Evolutionary conservation across 768 basidiomycete species (phyloP).

Genomic region (Naganishia onofrii): DNA sequence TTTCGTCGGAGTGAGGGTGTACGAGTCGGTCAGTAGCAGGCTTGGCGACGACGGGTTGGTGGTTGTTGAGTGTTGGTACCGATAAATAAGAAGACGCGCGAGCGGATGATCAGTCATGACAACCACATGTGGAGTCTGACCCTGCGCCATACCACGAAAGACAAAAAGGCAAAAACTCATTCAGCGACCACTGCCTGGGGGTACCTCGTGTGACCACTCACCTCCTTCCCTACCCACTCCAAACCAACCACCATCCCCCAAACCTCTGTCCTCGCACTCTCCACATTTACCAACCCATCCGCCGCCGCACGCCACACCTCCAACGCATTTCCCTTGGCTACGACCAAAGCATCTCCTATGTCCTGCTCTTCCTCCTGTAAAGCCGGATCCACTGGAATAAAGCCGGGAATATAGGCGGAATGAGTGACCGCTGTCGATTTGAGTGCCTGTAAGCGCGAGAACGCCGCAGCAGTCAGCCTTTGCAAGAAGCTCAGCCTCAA

Average conservation of each 20-base stretch:
- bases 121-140: constrained; percentile 41
- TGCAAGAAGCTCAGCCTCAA: too few relatives aligned
- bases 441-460: constrained; percentile 39
- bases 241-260: constrained; percentile 49
- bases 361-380: constrained; percentile 28
- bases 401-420: constrained; percentile 33
- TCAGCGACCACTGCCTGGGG: too few relatives aligned
- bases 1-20: constrained; percentile 34
- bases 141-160: neutral
- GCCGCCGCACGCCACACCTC: constrained; percentile 43
- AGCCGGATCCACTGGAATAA: constrained; percentile 32
- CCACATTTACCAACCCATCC: constrained; percentile 38
- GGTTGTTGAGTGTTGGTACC: constrained; percentile 27
- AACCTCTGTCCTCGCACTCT: constrained; percentile 36
- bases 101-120: constrained; percentile 46
- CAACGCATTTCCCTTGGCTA: constrained; percentile 46
- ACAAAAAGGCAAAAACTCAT: too few relatives aligned
- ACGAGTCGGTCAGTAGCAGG: constrained; percentile 38
- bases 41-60: constrained; percentile 13
- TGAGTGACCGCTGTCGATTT: constrained; percentile 46
- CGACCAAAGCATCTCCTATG: constrained; percentile 32
- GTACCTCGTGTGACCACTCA: too few relatives aligned
- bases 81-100: constrained; percentile 44
- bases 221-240: constrained; percentile 41
- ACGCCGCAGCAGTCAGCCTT: too few relatives aligned